Percentiles rank a stretch among this genome's conserved stretches.
phyloP scores from a whole-genome alignment of 2,329 filamentous ascomycete genomes.

The Penicillium sp. region DNA sequence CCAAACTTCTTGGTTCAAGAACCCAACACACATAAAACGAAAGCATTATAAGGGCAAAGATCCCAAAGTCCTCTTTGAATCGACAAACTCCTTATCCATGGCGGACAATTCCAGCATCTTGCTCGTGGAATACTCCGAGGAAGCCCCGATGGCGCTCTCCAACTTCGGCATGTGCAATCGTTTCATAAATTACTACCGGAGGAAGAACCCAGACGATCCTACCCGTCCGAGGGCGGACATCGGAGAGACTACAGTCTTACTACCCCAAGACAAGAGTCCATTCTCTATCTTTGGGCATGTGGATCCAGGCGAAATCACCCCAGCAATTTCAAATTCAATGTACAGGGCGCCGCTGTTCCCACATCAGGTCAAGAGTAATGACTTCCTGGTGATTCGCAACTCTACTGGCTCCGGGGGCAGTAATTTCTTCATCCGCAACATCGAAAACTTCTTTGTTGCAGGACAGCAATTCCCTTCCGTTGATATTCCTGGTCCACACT shows the following conservation, averaged over 20 bases:
- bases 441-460: conserved; percentile 88
- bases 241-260: conserved; percentile 83
- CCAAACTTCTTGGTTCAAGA: conserved; percentile 72
- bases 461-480: conserved; percentile 91
- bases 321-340: conserved; percentile 93
- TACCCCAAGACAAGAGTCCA: conserved; percentile 93
- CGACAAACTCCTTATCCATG: conserved; percentile 80
- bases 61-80: conserved; percentile 76
- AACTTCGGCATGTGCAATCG: conserved; percentile 98
- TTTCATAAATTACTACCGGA: conserved; percentile 94
- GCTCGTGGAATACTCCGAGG: conserved; percentile 93
- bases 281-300: conserved; percentile 96
- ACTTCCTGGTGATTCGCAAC: conserved; percentile 85
- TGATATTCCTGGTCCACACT: conserved; percentile 91
- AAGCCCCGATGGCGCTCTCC: conserved; percentile 86
- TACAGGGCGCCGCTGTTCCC: conserved; percentile 92
- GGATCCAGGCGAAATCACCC: conserved; percentile 85
- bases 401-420: conserved; percentile 78
- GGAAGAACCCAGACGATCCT: conserved; percentile 78
- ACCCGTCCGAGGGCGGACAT: conserved; percentile 78
- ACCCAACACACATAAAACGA: conserved; percentile 74
- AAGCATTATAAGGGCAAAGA: conserved; percentile 82
- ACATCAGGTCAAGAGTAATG: conserved; percentile 74
- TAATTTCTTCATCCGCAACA: conserved; percentile 81
- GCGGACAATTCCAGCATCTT: conserved; percentile 87